Conservation (phyloP, 495 filamentous ascomycete species). For the Hyphodiscus hymeniophilus region DNA sequence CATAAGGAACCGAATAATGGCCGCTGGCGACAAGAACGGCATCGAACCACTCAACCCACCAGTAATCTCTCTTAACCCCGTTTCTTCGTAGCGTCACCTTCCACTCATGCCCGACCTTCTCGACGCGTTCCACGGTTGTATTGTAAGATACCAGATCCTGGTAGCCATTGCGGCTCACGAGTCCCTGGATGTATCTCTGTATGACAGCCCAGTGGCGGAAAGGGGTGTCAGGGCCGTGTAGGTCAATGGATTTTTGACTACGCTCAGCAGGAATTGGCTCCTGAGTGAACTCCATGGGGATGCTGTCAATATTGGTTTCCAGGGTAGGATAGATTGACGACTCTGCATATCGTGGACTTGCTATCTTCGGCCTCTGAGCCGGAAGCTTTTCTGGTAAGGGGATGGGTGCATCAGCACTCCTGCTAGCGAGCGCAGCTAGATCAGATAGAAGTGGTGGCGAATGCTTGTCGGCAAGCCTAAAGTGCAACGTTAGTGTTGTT, state of each 20-base stretch:
- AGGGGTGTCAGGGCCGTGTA: conserved; percentile 25
- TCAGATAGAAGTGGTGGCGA: background rate
- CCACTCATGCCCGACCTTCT: conserved; percentile 28
- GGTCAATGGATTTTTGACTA: conserved; percentile 18
- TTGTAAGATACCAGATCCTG: conserved; percentile 25
- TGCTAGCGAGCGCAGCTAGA: conserved; percentile 28
- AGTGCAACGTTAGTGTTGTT: no score
- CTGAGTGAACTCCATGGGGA: conserved; percentile 30
- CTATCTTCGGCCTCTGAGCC: conserved; percentile 28
- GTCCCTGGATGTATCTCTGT: conserved; percentile 21
- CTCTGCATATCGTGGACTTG: conserved; percentile 37
- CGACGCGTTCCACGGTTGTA: conserved; percentile 28
- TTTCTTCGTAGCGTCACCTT: conserved; percentile 26
- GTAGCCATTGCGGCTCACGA: conserved; percentile 23
- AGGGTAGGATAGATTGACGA: conserved; percentile 30
- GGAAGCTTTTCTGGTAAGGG: conserved; percentile 36
- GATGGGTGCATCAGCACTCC: conserved; percentile 38
- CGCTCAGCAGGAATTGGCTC: conserved; percentile 27
- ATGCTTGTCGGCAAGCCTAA: no score
- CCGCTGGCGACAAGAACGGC: conserved; percentile 75
- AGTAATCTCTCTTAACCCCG: conserved; percentile 23
- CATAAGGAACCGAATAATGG: conserved; percentile 62
- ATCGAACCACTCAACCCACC: conserved; percentile 53
- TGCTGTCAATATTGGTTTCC: conserved; percentile 30
- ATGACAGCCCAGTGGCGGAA: conserved; percentile 26